Conservation (phyloP, 2,329 filamentous ascomycete genomes). For the Talaromyces sp. region DNA sequence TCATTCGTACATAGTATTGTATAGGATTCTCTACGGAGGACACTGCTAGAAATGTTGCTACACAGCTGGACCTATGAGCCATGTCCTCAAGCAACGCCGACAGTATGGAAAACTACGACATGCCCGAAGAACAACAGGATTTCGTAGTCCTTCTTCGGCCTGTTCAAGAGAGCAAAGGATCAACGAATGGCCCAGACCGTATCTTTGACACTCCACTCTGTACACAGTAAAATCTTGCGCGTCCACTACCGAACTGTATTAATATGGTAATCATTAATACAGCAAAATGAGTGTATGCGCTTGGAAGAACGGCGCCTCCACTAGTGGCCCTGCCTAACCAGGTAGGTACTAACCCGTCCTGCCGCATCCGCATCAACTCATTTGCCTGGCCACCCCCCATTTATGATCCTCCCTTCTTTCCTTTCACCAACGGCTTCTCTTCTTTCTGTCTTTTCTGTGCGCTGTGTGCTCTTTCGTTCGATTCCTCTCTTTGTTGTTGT, state of each 20-base stretch:
- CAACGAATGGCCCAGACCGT: neutral
- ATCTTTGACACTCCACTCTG: neutral
- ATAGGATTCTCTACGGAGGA: neutral
- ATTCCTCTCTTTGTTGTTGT: neutral
- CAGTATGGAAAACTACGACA: neutral
- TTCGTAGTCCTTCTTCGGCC: neutral
- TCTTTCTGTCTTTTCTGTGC: neutral
- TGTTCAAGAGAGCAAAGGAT: neutral
- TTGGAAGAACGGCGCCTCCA: neutral
- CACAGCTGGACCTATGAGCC: neutral
- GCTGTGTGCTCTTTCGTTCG: neutral
- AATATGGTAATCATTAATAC: neutral
- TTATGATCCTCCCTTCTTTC: conserved; percentile 1
- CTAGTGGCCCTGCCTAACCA: neutral
- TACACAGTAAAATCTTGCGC: neutral
- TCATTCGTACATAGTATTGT: neutral
- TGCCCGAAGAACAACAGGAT: neutral
- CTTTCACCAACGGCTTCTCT: neutral
- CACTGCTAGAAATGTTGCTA: neutral
- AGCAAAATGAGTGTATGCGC: neutral
- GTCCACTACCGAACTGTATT: neutral
- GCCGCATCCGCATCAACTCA: neutral
- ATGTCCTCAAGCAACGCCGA: neutral
- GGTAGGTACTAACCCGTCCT: conserved; percentile 1
- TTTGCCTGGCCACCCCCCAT: neutral